Conservation (phyloP, 352 stramenopile species). For the Phytophthora lateralis region DNA sequence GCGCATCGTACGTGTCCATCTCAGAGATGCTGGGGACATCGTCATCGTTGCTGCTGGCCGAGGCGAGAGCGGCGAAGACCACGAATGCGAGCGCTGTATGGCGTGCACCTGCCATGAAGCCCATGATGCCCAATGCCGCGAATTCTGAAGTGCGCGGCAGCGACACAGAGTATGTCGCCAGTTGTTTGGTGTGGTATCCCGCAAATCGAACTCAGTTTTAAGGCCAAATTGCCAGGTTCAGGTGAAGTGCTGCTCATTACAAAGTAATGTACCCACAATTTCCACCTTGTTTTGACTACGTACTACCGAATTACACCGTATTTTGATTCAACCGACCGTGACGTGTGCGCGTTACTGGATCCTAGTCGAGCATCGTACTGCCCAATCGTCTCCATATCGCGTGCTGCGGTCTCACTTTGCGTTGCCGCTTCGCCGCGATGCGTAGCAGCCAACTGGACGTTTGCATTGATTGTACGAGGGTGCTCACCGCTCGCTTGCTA, state of each 20-base stretch:
- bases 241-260: background rate
- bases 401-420: background rate
- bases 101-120: background rate
- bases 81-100: slow-evolving; percentile 8
- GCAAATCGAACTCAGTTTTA: too few relatives aligned
- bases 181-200: background rate
- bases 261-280: background rate
- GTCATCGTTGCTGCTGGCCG: slow-evolving; percentile 19
- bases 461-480: background rate
- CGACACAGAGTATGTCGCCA: background rate
- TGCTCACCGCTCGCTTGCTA: background rate
- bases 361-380: slow-evolving; percentile 3
- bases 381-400: background rate
- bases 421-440: too few relatives aligned
- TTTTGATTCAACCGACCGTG: background rate
- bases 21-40: slow-evolving; percentile 36
- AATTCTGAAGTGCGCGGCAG: slow-evolving; percentile 20
- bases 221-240: background rate
- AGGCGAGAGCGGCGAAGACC: slow-evolving; percentile 15
- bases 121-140: slow-evolving; percentile 6
- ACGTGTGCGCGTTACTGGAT: slow-evolving; percentile 9
- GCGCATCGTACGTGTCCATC: slow-evolving; percentile 45
- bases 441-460: too few relatives aligned
- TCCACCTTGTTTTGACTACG: background rate
- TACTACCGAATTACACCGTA: background rate